Conservation (phyloP, 805 yeast genomes). For the Monosporozyma unispora region DNA sequence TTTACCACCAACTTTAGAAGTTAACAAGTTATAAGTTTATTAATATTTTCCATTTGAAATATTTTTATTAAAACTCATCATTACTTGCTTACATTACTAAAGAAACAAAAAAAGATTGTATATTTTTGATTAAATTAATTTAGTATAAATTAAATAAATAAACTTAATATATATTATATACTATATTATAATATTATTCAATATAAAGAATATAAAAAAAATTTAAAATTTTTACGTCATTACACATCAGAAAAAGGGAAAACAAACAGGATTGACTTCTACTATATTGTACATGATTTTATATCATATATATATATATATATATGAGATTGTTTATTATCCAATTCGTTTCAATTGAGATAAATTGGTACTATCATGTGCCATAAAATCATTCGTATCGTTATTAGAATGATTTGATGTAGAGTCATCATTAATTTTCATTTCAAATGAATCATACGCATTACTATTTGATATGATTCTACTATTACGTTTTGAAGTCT, state of each 20-base stretch:
- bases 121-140: not conserved
- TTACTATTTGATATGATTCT: not conserved
- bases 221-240: not conserved
- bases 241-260: not conserved
- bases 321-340: not conserved
- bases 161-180: not conserved
- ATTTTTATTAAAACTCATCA: too few relatives aligned
- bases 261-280: too few relatives aligned
- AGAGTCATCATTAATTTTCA: not conserved
- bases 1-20: conserved; percentile 86
- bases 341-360: not conserved
- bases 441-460: not conserved
- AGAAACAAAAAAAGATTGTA: not conserved
- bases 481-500: not conserved
- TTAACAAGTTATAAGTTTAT: conserved; percentile 38
- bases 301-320: not conserved
- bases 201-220: not conserved
- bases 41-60: too few relatives aligned
- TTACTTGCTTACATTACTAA: too few relatives aligned
- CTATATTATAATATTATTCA: not conserved
- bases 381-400: not conserved
- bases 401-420: too few relatives aligned
- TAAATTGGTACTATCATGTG: not conserved
- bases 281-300: too few relatives aligned
- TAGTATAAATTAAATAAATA: not conserved